phyloP scores from a whole-genome alignment of 2,329 filamentous ascomycete genomes.

The Macrophomina phaseolina region DNA sequence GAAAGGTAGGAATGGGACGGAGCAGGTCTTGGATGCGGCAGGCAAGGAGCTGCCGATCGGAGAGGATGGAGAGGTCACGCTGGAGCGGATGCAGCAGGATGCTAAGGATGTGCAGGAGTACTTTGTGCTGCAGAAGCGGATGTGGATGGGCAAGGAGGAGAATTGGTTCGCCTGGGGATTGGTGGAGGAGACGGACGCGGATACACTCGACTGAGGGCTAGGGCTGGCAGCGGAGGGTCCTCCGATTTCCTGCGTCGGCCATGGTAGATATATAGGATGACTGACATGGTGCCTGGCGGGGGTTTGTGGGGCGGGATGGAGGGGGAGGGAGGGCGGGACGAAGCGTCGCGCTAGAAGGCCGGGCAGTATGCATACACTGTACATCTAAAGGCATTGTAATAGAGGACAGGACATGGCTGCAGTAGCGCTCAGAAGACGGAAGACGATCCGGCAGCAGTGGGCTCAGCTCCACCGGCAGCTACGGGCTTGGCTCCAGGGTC shows the following conservation, averaged over 20 bases:
- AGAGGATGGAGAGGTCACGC: conserved; percentile 25
- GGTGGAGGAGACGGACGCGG: conserved; percentile 54
- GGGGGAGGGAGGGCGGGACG: too few species aligned
- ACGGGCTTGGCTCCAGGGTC: neutral
- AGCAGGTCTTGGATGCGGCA: conserved; percentile 36
- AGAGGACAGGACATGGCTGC: neutral
- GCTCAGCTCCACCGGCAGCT: neutral
- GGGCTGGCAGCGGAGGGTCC: neutral
- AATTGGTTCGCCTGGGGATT: conserved; percentile 72
- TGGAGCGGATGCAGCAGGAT: conserved; percentile 5
- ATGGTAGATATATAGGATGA: neutral
- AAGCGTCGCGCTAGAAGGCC: neutral
- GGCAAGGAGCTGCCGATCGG: conserved; percentile 20
- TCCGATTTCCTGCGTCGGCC: neutral
- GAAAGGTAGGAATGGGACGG: conserved; percentile 44
- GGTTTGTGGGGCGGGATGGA: neutral
- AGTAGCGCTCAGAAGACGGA: neutral
- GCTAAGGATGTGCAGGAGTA: conserved; percentile 65
- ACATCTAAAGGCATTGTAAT: neutral
- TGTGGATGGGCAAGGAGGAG: conserved; percentile 52
- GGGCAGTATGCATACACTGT: conserved; percentile 3
- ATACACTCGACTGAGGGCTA: conserved; percentile 29
- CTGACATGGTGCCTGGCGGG: neutral
- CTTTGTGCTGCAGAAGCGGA: conserved; percentile 63
- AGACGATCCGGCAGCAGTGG: neutral